phyloP scores from a whole-genome alignment of 2,329 filamentous ascomycete species.

The Stagonosporopsis chrysanthemi region DNA sequence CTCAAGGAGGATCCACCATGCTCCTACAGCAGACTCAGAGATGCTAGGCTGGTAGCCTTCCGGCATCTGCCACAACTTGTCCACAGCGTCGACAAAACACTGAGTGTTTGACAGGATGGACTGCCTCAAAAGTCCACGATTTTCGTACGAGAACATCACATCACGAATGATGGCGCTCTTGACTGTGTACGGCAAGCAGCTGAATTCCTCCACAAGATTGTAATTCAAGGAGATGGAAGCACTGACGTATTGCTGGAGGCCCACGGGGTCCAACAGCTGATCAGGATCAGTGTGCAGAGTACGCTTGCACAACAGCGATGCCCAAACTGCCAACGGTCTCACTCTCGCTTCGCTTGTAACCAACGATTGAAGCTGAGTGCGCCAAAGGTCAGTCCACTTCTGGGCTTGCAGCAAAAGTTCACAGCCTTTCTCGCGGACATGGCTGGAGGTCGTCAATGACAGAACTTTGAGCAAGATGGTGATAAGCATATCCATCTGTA shows the following conservation, averaged over 20 bases:
- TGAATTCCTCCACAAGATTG: conserved; percentile 51
- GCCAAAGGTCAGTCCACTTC: conserved; percentile 59
- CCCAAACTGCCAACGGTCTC: conserved; percentile 59
- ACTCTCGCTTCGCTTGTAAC: conserved; percentile 51
- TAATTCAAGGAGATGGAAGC: conserved; percentile 59
- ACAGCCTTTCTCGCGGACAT: conserved; percentile 11
- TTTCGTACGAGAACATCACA: conserved; percentile 52
- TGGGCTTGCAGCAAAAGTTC: conserved; percentile 55
- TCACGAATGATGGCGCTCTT: conserved; percentile 58
- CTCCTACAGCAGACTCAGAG: conserved; percentile 22
- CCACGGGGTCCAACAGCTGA: background rate
- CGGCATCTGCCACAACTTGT: conserved; percentile 54
- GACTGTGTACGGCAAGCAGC: conserved; percentile 42
- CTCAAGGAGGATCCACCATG: conserved; percentile 46
- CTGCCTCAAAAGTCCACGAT: conserved; percentile 46
- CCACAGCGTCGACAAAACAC: conserved; percentile 48
- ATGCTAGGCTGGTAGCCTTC: conserved; percentile 18
- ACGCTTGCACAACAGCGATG: conserved; percentile 63
- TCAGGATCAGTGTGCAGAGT: conserved; percentile 51
- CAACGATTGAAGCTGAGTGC: conserved; percentile 54
- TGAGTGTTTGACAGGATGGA: conserved; percentile 44
- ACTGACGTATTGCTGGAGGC: conserved; percentile 46
- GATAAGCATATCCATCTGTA: conserved; percentile 66
- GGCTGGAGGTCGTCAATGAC: conserved; percentile 35
- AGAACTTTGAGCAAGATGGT: conserved; percentile 57